These are phyloP conservation scores for Sanchytrium tribonematis DNA, from an alignment of 371 early-diverging fungal genomes.

Conservation along the genomic window DNA sequence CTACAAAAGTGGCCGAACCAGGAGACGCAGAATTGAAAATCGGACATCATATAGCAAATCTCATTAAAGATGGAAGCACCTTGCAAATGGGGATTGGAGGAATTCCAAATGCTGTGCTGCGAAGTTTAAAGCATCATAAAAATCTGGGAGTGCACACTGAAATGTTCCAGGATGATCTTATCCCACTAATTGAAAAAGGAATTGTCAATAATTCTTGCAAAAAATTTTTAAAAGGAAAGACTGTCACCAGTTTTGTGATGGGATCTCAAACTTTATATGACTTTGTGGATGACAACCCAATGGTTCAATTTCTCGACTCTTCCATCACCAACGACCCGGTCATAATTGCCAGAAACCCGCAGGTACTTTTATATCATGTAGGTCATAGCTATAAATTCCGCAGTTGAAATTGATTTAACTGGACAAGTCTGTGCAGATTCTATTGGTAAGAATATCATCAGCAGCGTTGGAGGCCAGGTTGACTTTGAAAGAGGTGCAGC, in stretches of 20 bases:
- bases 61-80: conserved; percentile 17
- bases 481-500: conserved; percentile 24
- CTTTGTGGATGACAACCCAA: conserved; percentile 19
- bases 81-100: conserved; percentile 22
- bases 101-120: conserved; percentile 20
- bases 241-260: conserved; percentile 15
- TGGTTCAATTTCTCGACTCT: conserved; percentile 12
- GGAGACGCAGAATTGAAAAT: conserved; percentile 12
- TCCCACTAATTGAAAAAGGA: conserved; percentile 16
- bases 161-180: conserved; percentile 15
- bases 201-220: conserved; percentile 17
- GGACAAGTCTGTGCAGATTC: conserved; percentile 22
- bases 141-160: conserved; percentile 21
- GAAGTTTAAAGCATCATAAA: conserved; percentile 12
- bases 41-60: conserved; percentile 13
- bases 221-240: conserved; percentile 10
- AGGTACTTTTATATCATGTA: no score
- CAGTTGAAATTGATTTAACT: conserved; percentile 20
- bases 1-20: conserved; percentile 4
- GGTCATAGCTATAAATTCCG: conserved; percentile 19
- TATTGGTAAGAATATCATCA: conserved; percentile 14
- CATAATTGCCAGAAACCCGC: conserved; percentile 13
- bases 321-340: conserved; percentile 14
- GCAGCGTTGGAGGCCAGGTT: conserved; percentile 21
- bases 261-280: conserved; percentile 10